Evolutionary conservation across 108 stramenopile genomes (phyloP).

Genomic region (Conticribra guillardii): DNA sequence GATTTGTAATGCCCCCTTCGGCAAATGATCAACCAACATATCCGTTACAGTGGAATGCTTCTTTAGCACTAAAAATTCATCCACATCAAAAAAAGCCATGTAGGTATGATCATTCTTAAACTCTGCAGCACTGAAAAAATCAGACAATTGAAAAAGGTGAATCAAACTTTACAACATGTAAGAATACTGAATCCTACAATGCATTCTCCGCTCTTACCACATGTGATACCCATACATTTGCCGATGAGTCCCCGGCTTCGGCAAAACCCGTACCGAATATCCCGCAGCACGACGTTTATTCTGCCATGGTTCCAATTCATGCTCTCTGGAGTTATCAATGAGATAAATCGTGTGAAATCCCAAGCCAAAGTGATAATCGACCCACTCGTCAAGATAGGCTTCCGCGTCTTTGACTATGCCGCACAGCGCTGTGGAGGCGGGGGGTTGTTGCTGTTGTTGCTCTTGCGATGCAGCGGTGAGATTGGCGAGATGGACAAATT

Average conservation of each 20-base stretch:
- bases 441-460: background rate
- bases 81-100: slow-evolving; percentile 52
- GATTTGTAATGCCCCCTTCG: slow-evolving; percentile 42
- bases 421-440: slow-evolving; percentile 25
- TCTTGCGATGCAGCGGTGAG: slow-evolving; percentile 2
- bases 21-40: slow-evolving; percentile 45
- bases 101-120: slow-evolving; percentile 36
- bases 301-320: slow-evolving; percentile 48
- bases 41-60: slow-evolving; percentile 37
- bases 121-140: too few relatives aligned
- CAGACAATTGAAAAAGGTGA: too few relatives aligned
- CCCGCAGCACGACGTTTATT: slow-evolving; percentile 22
- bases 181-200: too few relatives aligned
- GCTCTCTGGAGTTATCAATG: slow-evolving; percentile 59
- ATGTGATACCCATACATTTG: slow-evolving; percentile 49
- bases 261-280: slow-evolving; percentile 23
- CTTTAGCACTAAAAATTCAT: slow-evolving; percentile 47
- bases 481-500: slow-evolving; percentile 25
- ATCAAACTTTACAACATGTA: too few relatives aligned
- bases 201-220: too few relatives aligned
- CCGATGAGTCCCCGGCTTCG: slow-evolving; percentile 43
- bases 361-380: slow-evolving; percentile 59
- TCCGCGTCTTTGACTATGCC: slow-evolving; percentile 40
- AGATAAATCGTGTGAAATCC: slow-evolving; percentile 63
- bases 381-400: slow-evolving; percentile 70